These are phyloP conservation scores for Colletotrichum salicis DNA, from an alignment of 2,329 filamentous ascomycete species.

Conservation along the genomic window DNA sequence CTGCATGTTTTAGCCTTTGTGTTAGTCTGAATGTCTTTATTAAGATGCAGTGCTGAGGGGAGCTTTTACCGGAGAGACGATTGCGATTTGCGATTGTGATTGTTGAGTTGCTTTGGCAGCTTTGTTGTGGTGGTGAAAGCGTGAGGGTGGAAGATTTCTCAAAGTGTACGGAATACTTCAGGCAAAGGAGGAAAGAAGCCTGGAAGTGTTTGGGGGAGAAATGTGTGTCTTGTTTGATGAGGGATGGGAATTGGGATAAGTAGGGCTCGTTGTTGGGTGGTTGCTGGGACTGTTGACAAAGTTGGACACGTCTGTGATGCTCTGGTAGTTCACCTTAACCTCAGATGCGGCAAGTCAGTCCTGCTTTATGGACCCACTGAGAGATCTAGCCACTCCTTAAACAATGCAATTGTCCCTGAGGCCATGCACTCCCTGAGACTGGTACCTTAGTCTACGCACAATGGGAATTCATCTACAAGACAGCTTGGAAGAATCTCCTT, in stretches of 20 bases:
- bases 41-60: too few relatives aligned
- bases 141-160: background rate
- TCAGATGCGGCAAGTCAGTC: background rate
- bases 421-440: background rate
- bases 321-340: background rate
- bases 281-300: background rate
- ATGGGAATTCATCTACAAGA: background rate
- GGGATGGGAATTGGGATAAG: background rate
- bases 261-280: background rate
- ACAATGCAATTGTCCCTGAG: background rate
- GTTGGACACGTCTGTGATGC: background rate
- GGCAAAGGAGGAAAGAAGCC: background rate
- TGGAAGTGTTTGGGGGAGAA: accelerated
- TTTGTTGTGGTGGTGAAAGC: background rate
- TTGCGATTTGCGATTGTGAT: too few relatives aligned
- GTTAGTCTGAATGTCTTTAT: background rate
- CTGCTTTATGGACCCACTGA: background rate
- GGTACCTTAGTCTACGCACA: background rate
- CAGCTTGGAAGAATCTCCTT: background rate
- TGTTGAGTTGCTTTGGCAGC: background rate
- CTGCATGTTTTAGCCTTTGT: background rate
- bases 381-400: background rate
- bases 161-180: too few relatives aligned
- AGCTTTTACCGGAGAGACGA: background rate
- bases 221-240: background rate